Conservation (phyloP, 2,329 filamentous ascomycete genomes). For the Paracoccidioides brasiliensis region DNA sequence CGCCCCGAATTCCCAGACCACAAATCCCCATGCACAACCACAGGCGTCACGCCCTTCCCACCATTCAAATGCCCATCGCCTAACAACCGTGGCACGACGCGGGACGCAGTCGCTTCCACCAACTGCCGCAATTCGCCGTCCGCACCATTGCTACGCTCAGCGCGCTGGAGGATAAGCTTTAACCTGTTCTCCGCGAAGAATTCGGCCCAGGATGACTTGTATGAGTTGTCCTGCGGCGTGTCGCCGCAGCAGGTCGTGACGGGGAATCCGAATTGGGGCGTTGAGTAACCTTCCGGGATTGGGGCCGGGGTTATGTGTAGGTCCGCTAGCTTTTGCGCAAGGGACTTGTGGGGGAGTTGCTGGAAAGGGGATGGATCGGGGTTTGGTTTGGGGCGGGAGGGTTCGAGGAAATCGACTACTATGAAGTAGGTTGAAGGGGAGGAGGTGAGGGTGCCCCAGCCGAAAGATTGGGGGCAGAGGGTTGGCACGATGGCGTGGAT, state of each 20-base stretch:
- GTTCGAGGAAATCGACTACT: constrained; percentile 68
- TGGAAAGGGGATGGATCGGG: constrained; percentile 19
- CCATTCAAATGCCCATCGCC: constrained; percentile 50
- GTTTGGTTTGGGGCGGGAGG: constrained; percentile 25
- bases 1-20: constrained; percentile 68
- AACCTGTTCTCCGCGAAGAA: constrained; percentile 74
- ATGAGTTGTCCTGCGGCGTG: constrained; percentile 68
- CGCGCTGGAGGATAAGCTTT: constrained; percentile 47
- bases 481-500: constrained; percentile 59
- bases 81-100: constrained; percentile 65
- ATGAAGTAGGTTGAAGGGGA: constrained; percentile 33
- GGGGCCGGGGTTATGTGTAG: constrained; percentile 67
- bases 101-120: constrained; percentile 49
- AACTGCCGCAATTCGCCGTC: constrained; percentile 50
- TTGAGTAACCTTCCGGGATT: constrained; percentile 36
- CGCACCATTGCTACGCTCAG: constrained; percentile 47
- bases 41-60: constrained; percentile 52
- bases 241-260: constrained; percentile 76
- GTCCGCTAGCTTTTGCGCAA: constrained; percentile 65
- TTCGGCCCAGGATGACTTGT: constrained; percentile 60
- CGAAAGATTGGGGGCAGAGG: constrained; percentile 63
- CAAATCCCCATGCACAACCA: constrained; percentile 81
- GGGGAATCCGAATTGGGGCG: constrained; percentile 67
- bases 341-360: constrained; percentile 38
- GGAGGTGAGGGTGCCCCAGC: constrained; percentile 49